Base-by-base conservation (phyloP, 306 rosid genomes). In the Phaseolus lunatus region DNA sequence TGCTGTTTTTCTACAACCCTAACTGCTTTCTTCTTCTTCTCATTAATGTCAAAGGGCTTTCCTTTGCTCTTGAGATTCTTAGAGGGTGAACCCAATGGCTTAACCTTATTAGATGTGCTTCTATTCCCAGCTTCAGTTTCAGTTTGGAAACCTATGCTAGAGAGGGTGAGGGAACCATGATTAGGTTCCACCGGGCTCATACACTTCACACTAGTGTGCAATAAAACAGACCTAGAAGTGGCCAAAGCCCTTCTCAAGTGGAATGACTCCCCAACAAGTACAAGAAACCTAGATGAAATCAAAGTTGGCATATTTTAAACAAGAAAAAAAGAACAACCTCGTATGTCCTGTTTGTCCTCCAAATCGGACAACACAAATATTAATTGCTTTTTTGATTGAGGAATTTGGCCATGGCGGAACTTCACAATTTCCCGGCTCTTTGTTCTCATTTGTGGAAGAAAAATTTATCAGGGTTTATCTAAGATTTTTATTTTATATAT, bases 231-330 rank as follows among this genome's bases (percentile, higher is more conserved):
- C 72, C 89, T 84, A 84, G 85, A 79, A 77, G 83, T 70, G 15
- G 75, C 70, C 19, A 91, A 83, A 35, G 87, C 82, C 83, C 86
- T 88, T 59, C 65, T 84, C 53, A 94, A 81, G 27, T 87, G 82
- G 3, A 87, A 67, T 29, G 95, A 84, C 57, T 86, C 93, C 67
- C 97, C 95, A 23, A 80, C 92, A 62, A 90, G 86, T 27, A 86
- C 23, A 67, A 89, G 87, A 70, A 92, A 86, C 87, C 89, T 82
- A 0, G 88, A 54, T 19, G 97, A 85, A 64, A 78, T 75, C 61
- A 88, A 81, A 39, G 87, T 85, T 24, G 90, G 86, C 98, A 94
- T 94, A 14, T 79, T 87, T 84, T 35, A 9, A n/a, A 63, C 50
- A 20, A 65, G 3, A 69, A 27, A 29, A 31, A 66, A 15, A 39